These are phyloP conservation scores for Gilbertella persicaria DNA, from an alignment of 371 early-diverging fungal genomes.

Conservation along the genomic window DNA sequence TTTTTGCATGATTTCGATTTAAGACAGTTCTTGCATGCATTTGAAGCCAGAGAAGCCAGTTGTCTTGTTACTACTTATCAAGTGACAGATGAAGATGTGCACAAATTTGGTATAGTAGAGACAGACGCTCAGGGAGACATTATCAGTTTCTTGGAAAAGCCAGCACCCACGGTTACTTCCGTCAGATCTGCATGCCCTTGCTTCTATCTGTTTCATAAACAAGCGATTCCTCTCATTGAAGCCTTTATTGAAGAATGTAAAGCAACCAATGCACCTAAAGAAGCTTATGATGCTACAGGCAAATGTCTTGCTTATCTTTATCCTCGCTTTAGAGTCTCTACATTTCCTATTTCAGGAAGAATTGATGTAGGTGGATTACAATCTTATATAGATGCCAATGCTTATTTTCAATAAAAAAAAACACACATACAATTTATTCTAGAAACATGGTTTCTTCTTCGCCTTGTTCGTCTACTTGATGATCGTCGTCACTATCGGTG, in stretches of 20 bases:
- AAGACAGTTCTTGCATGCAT: constrained; percentile 17
- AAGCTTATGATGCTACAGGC: constrained; percentile 64
- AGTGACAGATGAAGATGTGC: constrained; percentile 44
- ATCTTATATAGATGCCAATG: constrained; percentile 55
- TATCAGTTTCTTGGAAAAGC: constrained; percentile 60
- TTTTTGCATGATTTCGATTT: constrained; percentile 58
- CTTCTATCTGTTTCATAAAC: constrained; percentile 52
- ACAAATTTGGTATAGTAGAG: constrained; percentile 63
- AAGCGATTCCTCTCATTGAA: constrained; percentile 33
- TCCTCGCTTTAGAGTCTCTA: constrained; percentile 39
- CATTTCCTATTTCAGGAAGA: constrained; percentile 54
- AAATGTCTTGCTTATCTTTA: constrained; percentile 56
- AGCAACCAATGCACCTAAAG: constrained; percentile 30
- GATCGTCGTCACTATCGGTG: no score
- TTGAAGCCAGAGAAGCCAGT: constrained; percentile 9
- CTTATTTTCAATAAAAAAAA: constrained; percentile 39
- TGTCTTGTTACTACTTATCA: constrained; percentile 51
- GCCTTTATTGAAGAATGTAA: constrained; percentile 46
- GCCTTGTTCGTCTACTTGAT: no score
- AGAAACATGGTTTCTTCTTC: no score
- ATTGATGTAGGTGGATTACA: constrained; percentile 65
- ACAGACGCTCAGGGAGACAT: constrained; percentile 32
- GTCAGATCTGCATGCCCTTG: constrained; percentile 64
- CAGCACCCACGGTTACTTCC: constrained; percentile 42
- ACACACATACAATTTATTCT: no score